Percentiles rank a stretch among this genome's conserved stretches.
phyloP scores from a whole-genome alignment of 305 asterid genomes.

The Fraxinus paxiana region DNA sequence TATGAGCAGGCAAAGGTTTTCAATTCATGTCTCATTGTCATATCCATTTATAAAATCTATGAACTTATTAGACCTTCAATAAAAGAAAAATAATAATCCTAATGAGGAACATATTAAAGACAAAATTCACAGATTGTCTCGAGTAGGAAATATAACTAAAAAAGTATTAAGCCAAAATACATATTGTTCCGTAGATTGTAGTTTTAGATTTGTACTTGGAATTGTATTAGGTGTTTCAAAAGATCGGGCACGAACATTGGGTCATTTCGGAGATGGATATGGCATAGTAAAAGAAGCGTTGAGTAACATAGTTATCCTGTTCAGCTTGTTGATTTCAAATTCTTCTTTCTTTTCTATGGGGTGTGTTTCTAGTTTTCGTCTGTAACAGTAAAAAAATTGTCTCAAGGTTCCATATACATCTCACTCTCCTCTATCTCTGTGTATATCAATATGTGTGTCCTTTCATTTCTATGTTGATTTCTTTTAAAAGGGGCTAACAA shows the following conservation, averaged over 20 bases:
- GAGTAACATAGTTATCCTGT: not conserved
- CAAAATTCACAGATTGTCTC: not conserved
- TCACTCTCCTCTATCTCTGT: not conserved
- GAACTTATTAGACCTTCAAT: not conserved
- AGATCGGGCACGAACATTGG: not conserved
- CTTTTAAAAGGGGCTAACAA: slow-evolving; percentile 26
- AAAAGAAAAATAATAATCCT: not conserved
- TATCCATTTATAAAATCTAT: not conserved
- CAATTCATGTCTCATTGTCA: not conserved
- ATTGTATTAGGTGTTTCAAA: not conserved
- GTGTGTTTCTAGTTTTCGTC: slow-evolving; percentile 15
- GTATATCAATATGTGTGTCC: not conserved
- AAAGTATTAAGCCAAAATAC: not conserved
- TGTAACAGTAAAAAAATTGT: slow-evolving; percentile 1
- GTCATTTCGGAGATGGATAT: not conserved
- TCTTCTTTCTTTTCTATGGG: not conserved
- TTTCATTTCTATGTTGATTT: slow-evolving; percentile 12
- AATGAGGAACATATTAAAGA: not conserved
- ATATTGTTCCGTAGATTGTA: not conserved
- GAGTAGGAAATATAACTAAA: not conserved
- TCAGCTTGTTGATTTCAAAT: not conserved
- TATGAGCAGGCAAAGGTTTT: not conserved
- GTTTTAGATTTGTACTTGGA: not conserved
- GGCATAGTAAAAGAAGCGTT: not conserved
- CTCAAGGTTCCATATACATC: not conserved